These are phyloP conservation scores for Hibiscus tridactylites DNA, from an alignment of 345 rosid genomes.

Conservation along the genomic window DNA sequence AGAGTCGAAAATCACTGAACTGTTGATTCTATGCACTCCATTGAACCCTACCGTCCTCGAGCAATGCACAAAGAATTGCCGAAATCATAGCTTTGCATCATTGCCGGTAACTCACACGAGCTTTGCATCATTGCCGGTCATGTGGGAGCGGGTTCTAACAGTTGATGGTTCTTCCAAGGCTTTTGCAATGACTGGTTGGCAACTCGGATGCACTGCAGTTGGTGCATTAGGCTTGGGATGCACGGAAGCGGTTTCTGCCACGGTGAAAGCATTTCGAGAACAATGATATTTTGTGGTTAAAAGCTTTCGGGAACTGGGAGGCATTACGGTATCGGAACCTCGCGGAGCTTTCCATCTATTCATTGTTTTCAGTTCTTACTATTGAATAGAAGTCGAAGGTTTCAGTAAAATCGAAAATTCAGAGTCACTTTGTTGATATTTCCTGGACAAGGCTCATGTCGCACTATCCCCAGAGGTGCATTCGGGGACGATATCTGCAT, in stretches of 20 bases:
- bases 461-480: too few species aligned
- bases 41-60: too few species aligned
- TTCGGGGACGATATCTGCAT: constrained; percentile 86
- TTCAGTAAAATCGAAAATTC: constrained; percentile 64
- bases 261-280: constrained; percentile 86
- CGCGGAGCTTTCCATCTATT: constrained; percentile 96
- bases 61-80: too few species aligned
- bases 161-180: constrained; percentile 31
- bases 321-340: constrained; percentile 71
- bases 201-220: constrained; percentile 88
- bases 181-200: constrained; percentile 99
- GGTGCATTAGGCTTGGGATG: constrained; percentile 83
- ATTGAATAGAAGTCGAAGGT: constrained; percentile 69
- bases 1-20: too few species aligned
- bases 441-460: constrained; percentile 44
- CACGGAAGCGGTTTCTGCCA: constrained; percentile 65
- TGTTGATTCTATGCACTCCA: too few species aligned
- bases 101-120: too few species aligned
- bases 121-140: neutral
- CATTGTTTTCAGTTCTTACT: constrained; percentile 69
- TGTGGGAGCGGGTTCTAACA: constrained; percentile 57
- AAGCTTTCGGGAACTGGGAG: constrained; percentile 66
- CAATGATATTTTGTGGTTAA: constrained; percentile 77
- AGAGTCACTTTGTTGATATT: constrained; percentile 19
- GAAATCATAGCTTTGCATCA: too few species aligned